Evolutionary conservation across 2,329 filamentous ascomycete species (phyloP), one percentile per base, ranked within the genome.

Genomic region (Septoria linicola): DNA sequence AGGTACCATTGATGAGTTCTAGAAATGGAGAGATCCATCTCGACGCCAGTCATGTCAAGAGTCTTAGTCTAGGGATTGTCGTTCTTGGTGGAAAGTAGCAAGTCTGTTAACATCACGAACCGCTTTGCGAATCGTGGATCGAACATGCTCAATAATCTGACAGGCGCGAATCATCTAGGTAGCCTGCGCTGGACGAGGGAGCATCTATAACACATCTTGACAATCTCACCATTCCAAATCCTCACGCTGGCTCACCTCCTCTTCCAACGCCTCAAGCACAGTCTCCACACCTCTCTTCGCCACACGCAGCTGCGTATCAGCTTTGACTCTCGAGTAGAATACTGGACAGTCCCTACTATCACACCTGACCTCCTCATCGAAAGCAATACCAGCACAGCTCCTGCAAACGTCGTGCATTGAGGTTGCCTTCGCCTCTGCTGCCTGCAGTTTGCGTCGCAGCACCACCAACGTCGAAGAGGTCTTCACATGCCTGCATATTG

Each of bases 321-420:
- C 83, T 68, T 83, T 86, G 46, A 82, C 78, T 11, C 89, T 73
- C 25, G 84, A 84, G 71, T 95, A 97, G 61, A 95, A 97, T 0
- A 96, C 89, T 0, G 91, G 87, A 66, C 93, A 99, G 70, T 96
- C 92, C 67, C 88, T 83, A 68, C 88, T 95, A 65, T 96, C 89
- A 66, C 93, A 99, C 34, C 72, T 77, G n/a, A 96, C 84, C 27
- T 87, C 82, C 31, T 96, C 92, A 2, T 82, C 74, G 58, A 83
- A 85, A 3, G 85, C 77, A 14, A 91, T 66, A 0, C 83, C 84
- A 32, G 89, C 84, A 68, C 93, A 99, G 62, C 81, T 87, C 54
- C 86, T 82, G 70, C 93, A 99, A 7, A 96, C 74, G 42, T 76
- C 77, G 32, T 85, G 75, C 6, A 96, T 71, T 53, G 89, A 81